Conservation (phyloP, 805 yeast species). For the Schwanniomyces vanrijiae region DNA sequence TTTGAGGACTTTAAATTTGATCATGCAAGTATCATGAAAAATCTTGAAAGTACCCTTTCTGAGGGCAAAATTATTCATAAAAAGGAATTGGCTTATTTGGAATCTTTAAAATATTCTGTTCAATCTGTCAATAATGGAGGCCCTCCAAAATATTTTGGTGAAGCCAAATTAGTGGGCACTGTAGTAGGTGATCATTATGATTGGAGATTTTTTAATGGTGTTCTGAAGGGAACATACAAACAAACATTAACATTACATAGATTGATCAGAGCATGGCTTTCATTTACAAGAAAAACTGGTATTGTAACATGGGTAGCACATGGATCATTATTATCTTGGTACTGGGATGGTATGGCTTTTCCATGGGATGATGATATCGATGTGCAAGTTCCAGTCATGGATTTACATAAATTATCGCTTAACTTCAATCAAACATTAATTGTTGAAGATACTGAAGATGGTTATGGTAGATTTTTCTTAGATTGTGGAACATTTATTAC, state of each 20-base stretch:
- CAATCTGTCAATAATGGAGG: slow-evolving; percentile 6
- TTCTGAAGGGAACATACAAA: slow-evolving; percentile 20
- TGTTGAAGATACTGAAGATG: slow-evolving; percentile 31
- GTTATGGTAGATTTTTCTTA: slow-evolving; percentile 30
- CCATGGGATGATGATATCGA: slow-evolving; percentile 62
- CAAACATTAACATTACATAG: slow-evolving; percentile 39
- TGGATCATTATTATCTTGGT: slow-evolving; percentile 44
- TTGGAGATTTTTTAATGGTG: slow-evolving; percentile 36
- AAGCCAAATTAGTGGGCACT: slow-evolving; percentile 22
- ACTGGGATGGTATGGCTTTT: slow-evolving; percentile 52
- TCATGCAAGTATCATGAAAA: slow-evolving; percentile 22
- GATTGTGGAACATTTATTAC: slow-evolving; percentile 33
- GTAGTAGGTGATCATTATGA: slow-evolving; percentile 36
- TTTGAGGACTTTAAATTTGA: slow-evolving; percentile 13
- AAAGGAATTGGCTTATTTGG: slow-evolving; percentile 10
- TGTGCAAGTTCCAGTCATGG: slow-evolving; percentile 46
- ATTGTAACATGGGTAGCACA: slow-evolving; percentile 42
- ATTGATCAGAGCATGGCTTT: slow-evolving; percentile 44
- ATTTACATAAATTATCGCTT: slow-evolving; percentile 43
- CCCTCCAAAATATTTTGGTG: slow-evolving; percentile 34
- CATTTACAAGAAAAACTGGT: slow-evolving; percentile 40
- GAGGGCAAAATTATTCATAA: not conserved
- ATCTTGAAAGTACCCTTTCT: slow-evolving; percentile 8
- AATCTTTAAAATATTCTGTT: slow-evolving; percentile 17
- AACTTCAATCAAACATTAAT: slow-evolving; percentile 43